Evolutionary conservation across 495 filamentous ascomycete species (phyloP).

Genomic region (Penicillium taxi): DNA sequence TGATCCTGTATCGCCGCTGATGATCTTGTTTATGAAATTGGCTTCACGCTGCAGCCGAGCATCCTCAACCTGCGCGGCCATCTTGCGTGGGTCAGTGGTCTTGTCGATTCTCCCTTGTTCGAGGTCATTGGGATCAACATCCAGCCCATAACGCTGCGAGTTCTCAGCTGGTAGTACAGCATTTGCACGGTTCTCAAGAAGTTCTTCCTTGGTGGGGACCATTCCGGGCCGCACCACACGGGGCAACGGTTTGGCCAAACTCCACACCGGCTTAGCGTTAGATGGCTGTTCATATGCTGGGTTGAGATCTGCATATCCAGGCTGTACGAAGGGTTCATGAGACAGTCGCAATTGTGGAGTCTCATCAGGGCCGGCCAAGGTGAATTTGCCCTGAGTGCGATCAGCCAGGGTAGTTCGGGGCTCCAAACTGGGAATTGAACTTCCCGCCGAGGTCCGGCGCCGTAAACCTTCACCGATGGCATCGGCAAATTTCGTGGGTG

Average conservation of each 20-base stretch:
- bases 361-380: constrained; percentile 31
- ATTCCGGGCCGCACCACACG: constrained; percentile 40
- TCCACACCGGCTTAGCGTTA: constrained; percentile 41
- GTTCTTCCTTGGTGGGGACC: constrained; percentile 34
- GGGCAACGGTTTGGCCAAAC: constrained; percentile 43
- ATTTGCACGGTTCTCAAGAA: constrained; percentile 22
- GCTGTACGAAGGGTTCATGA: constrained; percentile 37
- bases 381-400: constrained; percentile 30
- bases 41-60: constrained; percentile 34
- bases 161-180: constrained; percentile 27
- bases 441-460: constrained; percentile 17
- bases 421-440: constrained; percentile 18
- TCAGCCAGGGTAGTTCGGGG: constrained; percentile 26
- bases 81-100: constrained; percentile 28
- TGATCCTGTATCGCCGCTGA: constrained; percentile 21
- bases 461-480: constrained; percentile 6
- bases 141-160: constrained; percentile 29
- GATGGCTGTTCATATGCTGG: constrained; percentile 35
- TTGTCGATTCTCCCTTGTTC: constrained; percentile 29
- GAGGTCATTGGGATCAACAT: constrained; percentile 34
- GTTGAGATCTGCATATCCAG: constrained; percentile 38
- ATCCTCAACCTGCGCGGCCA: constrained; percentile 38
- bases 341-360: constrained; percentile 26
- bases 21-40: constrained; percentile 33
- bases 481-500: neutral